Evolutionary conservation across 352 stramenopile genomes (phyloP), one percentile per base, ranked within the genome.

Genomic region (Pythium dissotocum): DNA sequence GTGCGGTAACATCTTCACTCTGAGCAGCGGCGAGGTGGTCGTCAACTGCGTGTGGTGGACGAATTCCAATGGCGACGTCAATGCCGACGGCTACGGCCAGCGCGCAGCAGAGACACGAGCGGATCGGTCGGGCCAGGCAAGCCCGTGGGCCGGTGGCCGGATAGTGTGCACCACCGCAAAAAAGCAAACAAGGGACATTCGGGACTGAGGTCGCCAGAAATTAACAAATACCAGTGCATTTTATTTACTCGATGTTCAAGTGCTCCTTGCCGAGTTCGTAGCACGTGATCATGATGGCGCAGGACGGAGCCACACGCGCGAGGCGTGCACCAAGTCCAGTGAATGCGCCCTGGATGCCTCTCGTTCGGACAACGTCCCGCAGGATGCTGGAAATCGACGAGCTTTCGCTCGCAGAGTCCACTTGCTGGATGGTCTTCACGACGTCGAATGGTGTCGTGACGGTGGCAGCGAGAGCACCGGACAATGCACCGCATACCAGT

Each of bases 381-480:
- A 94, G 72, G 32, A 91, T 64, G 32, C 63, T 24, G 51, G 71
- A 70, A 57, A 84, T 60, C 16, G 63, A 69, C 13, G 67, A 69
- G 63, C 79, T 76, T 33, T 79, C 73, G 10, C 53, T 63, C 9
- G 63, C 70, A 46, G 79, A 77, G 36, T 81, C 73, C 30, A 97
- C 86, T 67, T 97, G 89, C 65, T 92, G 80, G 28, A 97, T 77
- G 33, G 96, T 99, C 77, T 99, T 99, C 49, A 98, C 87, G 49
- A 99, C 93, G 76, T 99, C 97, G 63, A 98, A 98, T 1, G 97
- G 96, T 6, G 95, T 99, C 38, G 96, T 99, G 26, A 93, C 68
- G 9, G 85, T 89, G 6, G 95, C 89, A 6, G 97, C 94, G 35
- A 98, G 76, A 0, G 88, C 77, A 40, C 96, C 95, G 1, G 93